Conservation (phyloP, 371 early-diverging fungal genomes). For the Catenaria anguillulae region DNA sequence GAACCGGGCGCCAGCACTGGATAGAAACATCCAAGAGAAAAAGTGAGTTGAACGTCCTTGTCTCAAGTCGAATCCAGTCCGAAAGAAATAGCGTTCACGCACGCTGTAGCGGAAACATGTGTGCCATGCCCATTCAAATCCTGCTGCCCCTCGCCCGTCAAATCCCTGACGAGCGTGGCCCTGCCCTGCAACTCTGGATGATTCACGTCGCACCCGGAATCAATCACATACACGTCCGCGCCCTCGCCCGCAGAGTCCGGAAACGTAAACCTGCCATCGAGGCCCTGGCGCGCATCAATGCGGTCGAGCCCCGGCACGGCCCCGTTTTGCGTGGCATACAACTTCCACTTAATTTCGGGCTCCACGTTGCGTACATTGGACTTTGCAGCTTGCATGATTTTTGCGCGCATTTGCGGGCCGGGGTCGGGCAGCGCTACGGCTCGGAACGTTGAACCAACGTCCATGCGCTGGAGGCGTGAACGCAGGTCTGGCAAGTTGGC, state of each 20-base stretch:
- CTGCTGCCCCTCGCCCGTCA: constrained; percentile 27
- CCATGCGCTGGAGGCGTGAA: too few species aligned
- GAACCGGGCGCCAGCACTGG: constrained; percentile 37
- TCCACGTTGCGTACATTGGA: neutral
- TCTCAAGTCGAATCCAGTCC: too few species aligned
- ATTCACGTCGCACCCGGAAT: too few species aligned
- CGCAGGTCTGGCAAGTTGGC: too few species aligned
- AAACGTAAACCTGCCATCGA: neutral
- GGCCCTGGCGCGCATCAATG: neutral
- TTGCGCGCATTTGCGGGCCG: neutral
- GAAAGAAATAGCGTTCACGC: too few species aligned
- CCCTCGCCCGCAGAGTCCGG: constrained; percentile 1
- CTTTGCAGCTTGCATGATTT: neutral
- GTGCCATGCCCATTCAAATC: constrained; percentile 7
- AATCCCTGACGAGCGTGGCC: neutral
- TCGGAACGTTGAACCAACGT: neutral
- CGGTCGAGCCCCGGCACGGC: neutral
- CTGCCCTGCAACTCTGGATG: neutral
- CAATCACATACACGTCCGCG: too few species aligned
- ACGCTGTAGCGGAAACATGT: constrained; percentile 14
- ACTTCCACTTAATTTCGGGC: neutral
- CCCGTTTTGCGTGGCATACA: neutral
- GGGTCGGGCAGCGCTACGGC: neutral
- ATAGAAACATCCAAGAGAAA: too few species aligned
- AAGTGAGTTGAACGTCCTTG: too few species aligned